phyloP scores from a whole-genome alignment of 306 rosid genomes.

The Cucurbita maxima region DNA sequence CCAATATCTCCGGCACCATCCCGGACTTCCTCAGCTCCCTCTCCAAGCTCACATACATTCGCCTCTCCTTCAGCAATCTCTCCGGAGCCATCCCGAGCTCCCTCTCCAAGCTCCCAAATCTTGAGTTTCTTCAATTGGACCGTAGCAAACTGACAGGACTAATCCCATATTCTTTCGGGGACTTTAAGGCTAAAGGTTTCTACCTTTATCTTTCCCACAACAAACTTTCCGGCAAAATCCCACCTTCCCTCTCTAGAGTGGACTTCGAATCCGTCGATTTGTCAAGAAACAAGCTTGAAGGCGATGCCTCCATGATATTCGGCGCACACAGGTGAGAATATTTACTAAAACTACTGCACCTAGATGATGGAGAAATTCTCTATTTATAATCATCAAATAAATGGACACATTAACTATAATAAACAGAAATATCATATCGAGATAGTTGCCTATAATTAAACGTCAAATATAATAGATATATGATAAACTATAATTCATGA shows the following conservation, averaged over 20 bases:
- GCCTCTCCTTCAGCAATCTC: conserved; percentile 42
- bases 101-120: conserved; percentile 29
- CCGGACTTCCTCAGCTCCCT: conserved; percentile 45
- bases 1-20: conserved; percentile 39
- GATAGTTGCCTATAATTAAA: no score
- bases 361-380: no score
- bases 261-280: conserved; percentile 20
- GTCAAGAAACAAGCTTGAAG: conserved; percentile 53
- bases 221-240: conserved; percentile 38
- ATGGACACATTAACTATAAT: no score
- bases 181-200: conserved; percentile 14
- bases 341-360: no score
- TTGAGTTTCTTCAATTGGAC: conserved; percentile 18
- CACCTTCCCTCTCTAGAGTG: conserved; percentile 22
- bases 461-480: no score
- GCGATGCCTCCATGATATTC: conserved; percentile 51
- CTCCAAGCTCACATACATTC: conserved; percentile 14
- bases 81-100: conserved; percentile 42
- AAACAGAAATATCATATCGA: no score
- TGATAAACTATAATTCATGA: no score
- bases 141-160: conserved; percentile 29
- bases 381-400: no score
- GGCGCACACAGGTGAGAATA: conserved; percentile 24
- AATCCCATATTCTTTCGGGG: conserved; percentile 30
- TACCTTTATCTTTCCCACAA: conserved; percentile 26